A percentile compares a stretch with the other conserved stretches of the same genome.
phyloP scores from a whole-genome alignment of 192 early-diverging fungal species.

The Podila epicladia region DNA sequence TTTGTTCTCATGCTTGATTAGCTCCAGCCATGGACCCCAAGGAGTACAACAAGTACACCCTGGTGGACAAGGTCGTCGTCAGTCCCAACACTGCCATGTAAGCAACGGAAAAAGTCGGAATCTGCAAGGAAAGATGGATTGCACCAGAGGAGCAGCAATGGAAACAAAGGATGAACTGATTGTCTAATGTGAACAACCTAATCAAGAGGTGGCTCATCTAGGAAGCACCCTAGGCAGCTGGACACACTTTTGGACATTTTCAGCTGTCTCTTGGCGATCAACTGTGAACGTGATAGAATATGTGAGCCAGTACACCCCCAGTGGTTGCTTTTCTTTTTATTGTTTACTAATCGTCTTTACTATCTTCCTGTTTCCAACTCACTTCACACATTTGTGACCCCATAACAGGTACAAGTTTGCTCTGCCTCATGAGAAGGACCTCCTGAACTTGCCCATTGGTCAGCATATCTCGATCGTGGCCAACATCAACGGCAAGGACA shows the following conservation, averaged over 20 bases:
- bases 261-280: too few species aligned
- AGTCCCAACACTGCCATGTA: constrained; percentile 90
- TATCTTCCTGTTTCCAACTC: too few species aligned
- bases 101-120: constrained; percentile 14
- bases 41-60: constrained; percentile 78
- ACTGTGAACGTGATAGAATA: too few species aligned
- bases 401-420: constrained; percentile 81
- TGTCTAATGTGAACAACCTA: neutral
- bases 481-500: constrained; percentile 83
- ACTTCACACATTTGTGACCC: neutral
- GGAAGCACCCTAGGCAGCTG: too few species aligned
- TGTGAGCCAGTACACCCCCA: too few species aligned
- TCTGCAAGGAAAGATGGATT: neutral
- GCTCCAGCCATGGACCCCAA: constrained; percentile 69
- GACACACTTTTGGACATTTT: too few species aligned
- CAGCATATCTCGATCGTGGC: constrained; percentile 93
- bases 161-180: neutral
- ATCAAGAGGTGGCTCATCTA: neutral
- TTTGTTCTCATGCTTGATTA: constrained; percentile 12
- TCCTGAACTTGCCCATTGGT: constrained; percentile 91
- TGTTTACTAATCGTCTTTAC: too few species aligned
- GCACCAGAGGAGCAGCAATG: neutral
- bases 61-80: constrained; percentile 80
- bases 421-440: constrained; percentile 70
- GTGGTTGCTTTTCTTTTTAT: too few species aligned